A percentile compares a stretch with the other conserved stretches of the same genome.
phyloP scores from a whole-genome alignment of 371 early-diverging fungal species.

The Dinochytrium kinnereticum region DNA sequence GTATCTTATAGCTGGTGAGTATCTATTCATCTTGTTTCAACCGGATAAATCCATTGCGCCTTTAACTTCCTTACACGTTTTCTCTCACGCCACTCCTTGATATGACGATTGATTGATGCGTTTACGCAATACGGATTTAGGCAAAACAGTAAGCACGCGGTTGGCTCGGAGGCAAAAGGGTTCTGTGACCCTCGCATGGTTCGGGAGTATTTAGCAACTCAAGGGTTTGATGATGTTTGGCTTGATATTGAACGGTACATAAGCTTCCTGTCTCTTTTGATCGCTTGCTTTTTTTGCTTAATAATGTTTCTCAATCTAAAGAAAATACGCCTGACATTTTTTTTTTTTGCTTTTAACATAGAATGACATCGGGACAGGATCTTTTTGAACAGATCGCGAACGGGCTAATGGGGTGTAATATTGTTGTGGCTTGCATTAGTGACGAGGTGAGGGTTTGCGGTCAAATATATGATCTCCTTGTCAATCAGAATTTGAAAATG shows the following conservation, averaged over 20 bases:
- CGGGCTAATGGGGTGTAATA: constrained; percentile 23
- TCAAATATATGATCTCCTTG: background rate
- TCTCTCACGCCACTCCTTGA: no score
- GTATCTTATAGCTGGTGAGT: constrained; percentile 25
- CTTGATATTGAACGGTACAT: constrained; percentile 21
- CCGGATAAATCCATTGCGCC: no score
- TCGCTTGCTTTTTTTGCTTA: no score
- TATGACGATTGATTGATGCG: no score
- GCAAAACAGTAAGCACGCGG: constrained; percentile 13
- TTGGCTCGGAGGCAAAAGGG: constrained; percentile 14
- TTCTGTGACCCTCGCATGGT: constrained; percentile 22
- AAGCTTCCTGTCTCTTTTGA: no score
- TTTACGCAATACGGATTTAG: no score
- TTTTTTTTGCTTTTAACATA: background rate
- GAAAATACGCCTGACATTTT: no score
- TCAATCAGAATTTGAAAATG: no score
- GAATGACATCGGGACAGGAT: constrained; percentile 17
- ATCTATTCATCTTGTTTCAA: no score
- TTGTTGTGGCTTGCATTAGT: constrained; percentile 24
- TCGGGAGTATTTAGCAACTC: background rate
- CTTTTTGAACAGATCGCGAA: constrained; percentile 35
- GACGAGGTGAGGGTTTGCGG: constrained; percentile 17
- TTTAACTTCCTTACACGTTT: no score
- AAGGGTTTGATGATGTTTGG: constrained; percentile 32
- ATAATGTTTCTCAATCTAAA: no score